Evolutionary conservation across 208 protist species (phyloP), one percentile per base, ranked within the genome.

Genomic region (Trypanosomatidae sp.): DNA sequence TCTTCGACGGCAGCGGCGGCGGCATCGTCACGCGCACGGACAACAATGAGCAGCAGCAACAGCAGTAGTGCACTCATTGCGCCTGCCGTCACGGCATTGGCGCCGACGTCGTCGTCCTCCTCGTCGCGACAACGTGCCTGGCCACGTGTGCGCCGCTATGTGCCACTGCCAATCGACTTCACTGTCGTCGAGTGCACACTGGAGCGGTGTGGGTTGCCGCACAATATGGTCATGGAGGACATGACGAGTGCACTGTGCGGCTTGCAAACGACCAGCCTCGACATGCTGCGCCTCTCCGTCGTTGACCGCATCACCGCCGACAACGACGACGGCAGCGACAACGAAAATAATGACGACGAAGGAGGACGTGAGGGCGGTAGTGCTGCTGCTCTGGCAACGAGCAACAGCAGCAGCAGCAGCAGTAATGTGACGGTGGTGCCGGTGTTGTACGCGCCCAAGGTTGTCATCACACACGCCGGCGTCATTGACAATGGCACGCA

Each of bases 221-320:
- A 88, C 53, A 76, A 82, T 48, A 59, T 88, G 43, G 84, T 92
- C 6, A 40, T 92, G 6, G 72, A 92, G 28, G 84, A 92, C 43
- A 73, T 92, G 16, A 72, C 67, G 8, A 52, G 72, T 25, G 68
- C 61, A 10, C 59, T 92, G 23, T 64, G 55, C 3, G 71, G 85
- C 27, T 61, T 92, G 69, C 82, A 88, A 50, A 58, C 55, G 20
- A 61, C 85, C 30, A 55, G 61, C 13, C 56, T 83, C 21, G 77
- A 86, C 21, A 71, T 77, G 68, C 64, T 72, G 16, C 73, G 82
- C 1, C 59, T 88, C 11, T 62, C 74, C 10, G 43, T 85, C 10
- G 42, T 86, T 6, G 63, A 88, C 30, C 59, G 61, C 39, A 44
- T 70, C 28, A 49, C 44, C 28, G 30, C 26, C 46, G 33, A 60